Evolutionary conservation across 306 rosid genomes (phyloP).

Genomic region (Vigna trinervia): DNA sequence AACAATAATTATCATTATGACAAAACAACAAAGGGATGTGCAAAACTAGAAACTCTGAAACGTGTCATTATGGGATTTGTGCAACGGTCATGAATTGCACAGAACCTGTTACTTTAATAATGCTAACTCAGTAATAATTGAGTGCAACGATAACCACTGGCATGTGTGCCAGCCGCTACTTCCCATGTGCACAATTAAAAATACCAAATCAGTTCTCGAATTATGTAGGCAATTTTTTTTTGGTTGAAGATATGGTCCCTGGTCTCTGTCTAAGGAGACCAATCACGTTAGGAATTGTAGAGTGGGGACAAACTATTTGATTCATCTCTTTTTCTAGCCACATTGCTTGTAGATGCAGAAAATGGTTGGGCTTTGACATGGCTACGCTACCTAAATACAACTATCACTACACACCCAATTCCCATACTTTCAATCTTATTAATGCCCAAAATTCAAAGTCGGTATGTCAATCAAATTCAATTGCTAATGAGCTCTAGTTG

Average conservation of each 20-base stretch:
- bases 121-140: background rate
- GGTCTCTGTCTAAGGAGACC: background rate
- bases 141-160: constrained; percentile 33
- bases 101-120: constrained; percentile 14
- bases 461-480: too few species aligned
- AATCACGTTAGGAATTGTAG: constrained; percentile 9
- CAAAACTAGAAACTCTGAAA: background rate
- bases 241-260: constrained; percentile 27
- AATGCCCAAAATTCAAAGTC: background rate
- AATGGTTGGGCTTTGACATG: background rate
- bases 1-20: background rate
- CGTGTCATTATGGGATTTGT: constrained; percentile 30
- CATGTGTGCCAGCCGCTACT: constrained; percentile 33
- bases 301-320: too few species aligned
- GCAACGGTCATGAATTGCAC: constrained; percentile 39
- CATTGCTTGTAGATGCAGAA: constrained; percentile 38
- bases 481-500: too few species aligned
- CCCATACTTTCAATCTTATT: background rate
- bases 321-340: background rate
- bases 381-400: background rate
- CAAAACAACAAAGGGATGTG: background rate
- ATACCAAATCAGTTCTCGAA: background rate
- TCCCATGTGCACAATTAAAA: constrained; percentile 25
- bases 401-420: too few species aligned
- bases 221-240: too few species aligned